Evolutionary conservation across 75 land plant species (phyloP).

Genomic region (Sequoiadendron giganteum): DNA sequence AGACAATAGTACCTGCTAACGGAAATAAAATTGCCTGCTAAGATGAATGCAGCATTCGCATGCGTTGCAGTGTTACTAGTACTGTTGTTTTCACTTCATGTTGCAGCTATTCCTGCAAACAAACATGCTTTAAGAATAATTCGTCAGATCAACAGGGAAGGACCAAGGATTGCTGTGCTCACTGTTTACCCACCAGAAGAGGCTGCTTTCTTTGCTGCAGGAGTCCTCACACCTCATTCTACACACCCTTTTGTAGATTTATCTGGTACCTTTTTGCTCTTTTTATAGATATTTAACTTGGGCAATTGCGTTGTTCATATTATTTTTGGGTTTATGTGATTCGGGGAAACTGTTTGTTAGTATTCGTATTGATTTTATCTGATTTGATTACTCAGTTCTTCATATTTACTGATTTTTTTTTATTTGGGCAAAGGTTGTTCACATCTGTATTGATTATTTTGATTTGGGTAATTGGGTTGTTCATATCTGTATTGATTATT

Average conservation of each 20-base stretch:
- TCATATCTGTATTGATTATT: background rate
- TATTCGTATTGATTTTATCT: background rate
- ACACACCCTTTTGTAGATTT: conserved; percentile 20
- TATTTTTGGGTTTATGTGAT: background rate
- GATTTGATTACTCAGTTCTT: too few relatives aligned
- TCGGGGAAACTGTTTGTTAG: background rate
- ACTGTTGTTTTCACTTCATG: background rate
- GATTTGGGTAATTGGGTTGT: background rate
- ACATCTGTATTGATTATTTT: background rate
- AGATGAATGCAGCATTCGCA: background rate
- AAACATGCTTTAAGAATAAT: conserved; percentile 2
- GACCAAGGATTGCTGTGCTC: conserved; percentile 19
- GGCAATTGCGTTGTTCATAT: background rate
- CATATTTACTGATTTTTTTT: too few relatives aligned
- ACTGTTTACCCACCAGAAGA: conserved; percentile 23
- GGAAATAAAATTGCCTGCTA: background rate
- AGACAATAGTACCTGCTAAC: too few relatives aligned
- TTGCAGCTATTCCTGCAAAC: conserved; percentile 3
- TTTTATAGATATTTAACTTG: background rate
- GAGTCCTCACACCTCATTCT: conserved; percentile 13
- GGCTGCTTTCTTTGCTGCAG: conserved; percentile 15
- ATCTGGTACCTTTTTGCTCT: conserved; percentile 6
- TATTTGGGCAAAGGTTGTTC: too few relatives aligned
- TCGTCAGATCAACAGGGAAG: conserved; percentile 10
- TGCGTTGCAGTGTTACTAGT: background rate